phyloP scores from a whole-genome alignment of 345 rosid genomes.

The Lumnitzera littorea region DNA sequence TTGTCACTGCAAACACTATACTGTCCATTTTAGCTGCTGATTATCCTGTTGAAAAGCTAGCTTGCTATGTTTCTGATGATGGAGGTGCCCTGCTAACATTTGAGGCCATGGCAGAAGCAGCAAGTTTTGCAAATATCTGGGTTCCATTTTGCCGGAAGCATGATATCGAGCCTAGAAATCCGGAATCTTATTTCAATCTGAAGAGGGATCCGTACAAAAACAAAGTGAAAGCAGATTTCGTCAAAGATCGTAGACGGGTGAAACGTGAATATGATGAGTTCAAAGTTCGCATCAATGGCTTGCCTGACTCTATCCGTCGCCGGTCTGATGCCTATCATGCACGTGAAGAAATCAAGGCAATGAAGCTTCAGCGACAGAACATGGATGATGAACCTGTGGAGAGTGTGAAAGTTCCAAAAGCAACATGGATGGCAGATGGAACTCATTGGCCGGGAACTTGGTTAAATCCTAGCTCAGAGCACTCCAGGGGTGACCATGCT shows the following conservation, averaged over 20 bases:
- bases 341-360: conserved; percentile 90
- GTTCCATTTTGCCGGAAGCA: conserved; percentile 98
- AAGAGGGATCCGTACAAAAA: conserved; percentile 97
- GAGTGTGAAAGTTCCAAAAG: conserved; percentile 75
- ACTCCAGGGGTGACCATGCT: conserved; percentile 83
- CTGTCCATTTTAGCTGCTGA: conserved; percentile 92
- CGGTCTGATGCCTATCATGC: conserved; percentile 97
- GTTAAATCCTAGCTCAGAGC: conserved; percentile 63
- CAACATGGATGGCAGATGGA: conserved; percentile 99
- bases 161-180: conserved; percentile 86
- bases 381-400: conserved; percentile 64
- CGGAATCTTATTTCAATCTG: conserved; percentile 85
- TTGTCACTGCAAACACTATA: conserved; percentile 94
- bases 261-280: conserved; percentile 99
- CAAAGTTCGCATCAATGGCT: conserved; percentile 85
- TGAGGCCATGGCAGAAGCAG: conserved; percentile 99
- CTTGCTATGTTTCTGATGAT: conserved; percentile 98
- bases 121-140: conserved; percentile 94
- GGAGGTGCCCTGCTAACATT: conserved; percentile 97
- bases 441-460: conserved; percentile 99
- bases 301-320: conserved; percentile 91
- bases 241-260: conserved; percentile 84
- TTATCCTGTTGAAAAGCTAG: conserved; percentile 91
- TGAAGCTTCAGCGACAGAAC: conserved; percentile 87
- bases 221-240: conserved; percentile 80